Conservation (phyloP, 495 filamentous ascomycete genomes). For the Daldinia caldariorum region DNA sequence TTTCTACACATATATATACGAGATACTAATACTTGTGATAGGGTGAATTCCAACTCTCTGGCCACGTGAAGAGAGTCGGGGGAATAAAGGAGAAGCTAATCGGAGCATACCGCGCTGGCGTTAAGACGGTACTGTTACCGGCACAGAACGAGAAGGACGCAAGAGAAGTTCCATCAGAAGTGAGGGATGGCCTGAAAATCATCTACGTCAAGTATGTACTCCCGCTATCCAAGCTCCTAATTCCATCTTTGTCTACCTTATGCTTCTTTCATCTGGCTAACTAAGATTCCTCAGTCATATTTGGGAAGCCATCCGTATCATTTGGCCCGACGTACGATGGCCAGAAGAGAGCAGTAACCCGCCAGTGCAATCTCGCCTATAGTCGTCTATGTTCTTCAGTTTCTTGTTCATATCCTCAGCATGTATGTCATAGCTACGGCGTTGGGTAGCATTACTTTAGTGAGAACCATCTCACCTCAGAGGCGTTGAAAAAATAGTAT, state of each 20-base stretch:
- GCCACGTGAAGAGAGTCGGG: slow-evolving; percentile 86
- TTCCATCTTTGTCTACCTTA: background rate
- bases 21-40: slow-evolving; percentile 48
- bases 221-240: background rate
- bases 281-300: slow-evolving; percentile 68
- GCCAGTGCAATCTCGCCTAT: slow-evolving; percentile 43
- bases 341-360: slow-evolving; percentile 69
- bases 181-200: slow-evolving; percentile 87
- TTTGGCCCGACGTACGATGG: slow-evolving; percentile 89
- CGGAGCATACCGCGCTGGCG: slow-evolving; percentile 89
- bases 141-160: slow-evolving; percentile 91
- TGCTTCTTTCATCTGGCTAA: slow-evolving; percentile 38
- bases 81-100: slow-evolving; percentile 99
- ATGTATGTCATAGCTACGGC: slow-evolving; percentile 35
- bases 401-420: slow-evolving; percentile 33
- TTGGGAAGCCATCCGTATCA: slow-evolving; percentile 83
- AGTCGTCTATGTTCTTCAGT: slow-evolving; percentile 18
- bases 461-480: slow-evolving; percentile 14
- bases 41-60: slow-evolving; percentile 90
- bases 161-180: slow-evolving; percentile 90
- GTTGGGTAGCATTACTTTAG: slow-evolving; percentile 28
- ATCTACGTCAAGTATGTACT: slow-evolving; percentile 81
- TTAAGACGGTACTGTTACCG: slow-evolving; percentile 92
- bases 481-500: slow-evolving; percentile 18
- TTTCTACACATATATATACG: slow-evolving; percentile 7